Base-by-base conservation (phyloP, 169 alveolate species). In the Plasmodium chabaudi region DNA sequence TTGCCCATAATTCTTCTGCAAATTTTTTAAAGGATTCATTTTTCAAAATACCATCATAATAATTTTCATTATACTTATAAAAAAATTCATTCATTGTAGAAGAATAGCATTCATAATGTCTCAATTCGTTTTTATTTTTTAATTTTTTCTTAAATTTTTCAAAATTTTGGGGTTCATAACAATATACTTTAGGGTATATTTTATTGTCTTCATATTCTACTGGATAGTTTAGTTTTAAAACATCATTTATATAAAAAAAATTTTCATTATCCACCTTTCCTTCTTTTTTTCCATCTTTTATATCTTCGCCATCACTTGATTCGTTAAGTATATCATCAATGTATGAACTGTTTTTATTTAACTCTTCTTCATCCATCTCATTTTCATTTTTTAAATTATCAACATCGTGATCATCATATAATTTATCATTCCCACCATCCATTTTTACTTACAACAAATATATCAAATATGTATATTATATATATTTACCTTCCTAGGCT, bases 81-180 rank as follows among this genome's bases (percentile, higher is more conserved):
- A 70, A 86, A 39, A 70, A 71, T 46, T 86, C 91, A 53, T 86
- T 86, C 91, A 86, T 86, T 9, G 91, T 86, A 9, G 91, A 68
- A 7, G 86, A 68, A 53, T 86, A 86, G 27, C 91, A 86, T 23
- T 86, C 91, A 53, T 86, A 86, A 63, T 86, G 91, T 39, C 91
- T 86, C 15, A 86, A 27, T 42, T 86, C 91, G 13, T 86, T 86
- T 86, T 86, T 19, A 63, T 86, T 86, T 86, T 86, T 86, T 69
- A 86, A 57, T 55, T 86, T 68, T 53, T 86, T 71, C 15, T 86
- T 86, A 63, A 86, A 86, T 23, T 86, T 60, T 27, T 86, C 91
- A 57, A 86, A 86, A 15, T 70, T 70, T 1, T 34, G 59, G 9
- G 91, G 91, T 46, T 86, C 91, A 42, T 86, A 86, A 64, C 91